Percentiles rank a stretch among this genome's conserved stretches.
Evolutionary conservation across 768 basidiomycete genomes (phyloP).

Genomic region (Amanita polypyramis): DNA sequence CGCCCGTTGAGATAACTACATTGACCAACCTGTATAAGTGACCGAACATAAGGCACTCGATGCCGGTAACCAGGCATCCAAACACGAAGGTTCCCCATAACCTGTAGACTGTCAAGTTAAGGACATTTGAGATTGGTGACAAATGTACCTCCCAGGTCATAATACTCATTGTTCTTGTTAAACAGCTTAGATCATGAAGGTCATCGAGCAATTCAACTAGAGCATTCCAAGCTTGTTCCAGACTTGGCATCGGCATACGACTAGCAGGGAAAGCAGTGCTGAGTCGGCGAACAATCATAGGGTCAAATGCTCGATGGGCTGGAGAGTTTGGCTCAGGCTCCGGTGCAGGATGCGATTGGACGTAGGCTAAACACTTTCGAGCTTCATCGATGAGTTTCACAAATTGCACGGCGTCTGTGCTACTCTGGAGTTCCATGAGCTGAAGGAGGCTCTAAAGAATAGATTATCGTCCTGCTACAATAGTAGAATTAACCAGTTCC

Average conservation of each 20-base stretch:
- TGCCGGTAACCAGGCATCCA: constrained; percentile 1
- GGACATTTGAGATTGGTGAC: not conserved
- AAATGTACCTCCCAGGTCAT: constrained; percentile 51
- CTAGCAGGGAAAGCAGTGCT: constrained; percentile 62
- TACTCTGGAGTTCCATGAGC: constrained; percentile 32
- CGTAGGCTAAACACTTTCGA: constrained; percentile 26
- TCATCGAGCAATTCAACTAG: constrained; percentile 41
- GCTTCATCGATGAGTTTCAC: constrained; percentile 28
- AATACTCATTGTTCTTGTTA: constrained; percentile 34
- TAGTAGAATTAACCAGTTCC: not conserved
- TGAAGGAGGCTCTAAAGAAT: constrained; percentile 36
- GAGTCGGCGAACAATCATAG: constrained; percentile 53
- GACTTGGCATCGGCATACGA: constrained; percentile 38
- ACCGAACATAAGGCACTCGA: constrained; percentile 44
- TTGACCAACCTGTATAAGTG: constrained; percentile 45
- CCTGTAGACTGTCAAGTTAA: constrained; percentile 2
- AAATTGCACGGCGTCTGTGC: constrained; percentile 25
- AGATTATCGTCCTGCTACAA: not conserved
- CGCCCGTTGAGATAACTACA: not conserved
- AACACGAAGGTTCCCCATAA: constrained; percentile 10
- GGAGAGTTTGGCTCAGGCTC: constrained; percentile 33
- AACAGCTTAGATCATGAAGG: constrained; percentile 38
- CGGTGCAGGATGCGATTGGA: constrained; percentile 27
- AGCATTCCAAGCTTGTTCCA: constrained; percentile 40
- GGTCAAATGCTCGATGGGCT: constrained; percentile 50